Conservation (phyloP, 177 flowering plant species). For the Tripterygium wilfordii region DNA sequence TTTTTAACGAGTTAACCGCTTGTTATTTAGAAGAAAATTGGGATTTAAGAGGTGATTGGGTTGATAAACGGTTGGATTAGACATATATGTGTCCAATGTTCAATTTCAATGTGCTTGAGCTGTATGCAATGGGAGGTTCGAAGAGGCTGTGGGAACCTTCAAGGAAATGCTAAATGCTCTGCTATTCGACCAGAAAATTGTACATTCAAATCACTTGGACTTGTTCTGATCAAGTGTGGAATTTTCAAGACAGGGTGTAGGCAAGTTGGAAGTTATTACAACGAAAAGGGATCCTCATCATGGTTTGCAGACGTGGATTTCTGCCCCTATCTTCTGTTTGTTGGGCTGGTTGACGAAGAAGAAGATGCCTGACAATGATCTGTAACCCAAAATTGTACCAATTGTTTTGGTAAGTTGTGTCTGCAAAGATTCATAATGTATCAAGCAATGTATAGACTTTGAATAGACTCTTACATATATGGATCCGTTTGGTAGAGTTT, state of each 20-base stretch:
- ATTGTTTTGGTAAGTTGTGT: no score
- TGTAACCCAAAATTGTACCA: no score
- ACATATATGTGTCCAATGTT: no score
- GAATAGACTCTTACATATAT: no score
- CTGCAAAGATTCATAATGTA: no score
- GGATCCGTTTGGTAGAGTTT: no score
- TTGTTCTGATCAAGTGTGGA: slow-evolving; percentile 55
- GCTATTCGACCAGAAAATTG: slow-evolving; percentile 61
- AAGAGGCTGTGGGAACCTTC: slow-evolving; percentile 59
- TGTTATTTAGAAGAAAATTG: no score
- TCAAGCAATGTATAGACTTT: no score
- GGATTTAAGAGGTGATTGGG: slow-evolving; percentile 54
- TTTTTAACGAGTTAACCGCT: no score
- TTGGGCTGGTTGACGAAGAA: slow-evolving; percentile 15
- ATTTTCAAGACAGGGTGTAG: slow-evolving; percentile 53
- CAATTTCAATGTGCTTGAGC: slow-evolving; percentile 59
- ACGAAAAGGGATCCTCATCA: slow-evolving; percentile 41
- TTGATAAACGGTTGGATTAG: no score
- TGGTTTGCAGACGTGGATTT: slow-evolving; percentile 56
- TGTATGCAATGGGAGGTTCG: slow-evolving; percentile 72
- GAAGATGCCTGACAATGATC: no score
- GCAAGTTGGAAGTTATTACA: slow-evolving; percentile 43
- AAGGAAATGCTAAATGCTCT: slow-evolving; percentile 50
- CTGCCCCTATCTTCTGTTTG: slow-evolving; percentile 34
- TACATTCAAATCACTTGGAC: slow-evolving; percentile 66